Conservation (phyloP, 1,139 yeast species). For the Saccharomyces hybrid region DNA sequence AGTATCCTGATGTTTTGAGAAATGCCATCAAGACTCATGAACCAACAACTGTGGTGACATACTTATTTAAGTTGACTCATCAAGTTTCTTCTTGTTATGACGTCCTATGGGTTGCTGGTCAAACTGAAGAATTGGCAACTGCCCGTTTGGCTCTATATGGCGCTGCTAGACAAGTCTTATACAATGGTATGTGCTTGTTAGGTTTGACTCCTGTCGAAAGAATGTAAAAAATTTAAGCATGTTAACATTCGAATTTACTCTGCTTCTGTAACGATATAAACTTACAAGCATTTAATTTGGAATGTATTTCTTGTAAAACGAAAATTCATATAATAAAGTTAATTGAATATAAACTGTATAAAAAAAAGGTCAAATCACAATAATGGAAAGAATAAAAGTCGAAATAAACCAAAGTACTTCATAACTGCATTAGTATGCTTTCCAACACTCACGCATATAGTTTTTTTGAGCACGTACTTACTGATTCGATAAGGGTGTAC, state of each 20-base stretch:
- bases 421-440: conserved; percentile 17
- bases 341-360: neutral
- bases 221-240: conserved; percentile 48
- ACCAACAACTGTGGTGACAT: conserved; percentile 92
- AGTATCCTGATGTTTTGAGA: conserved; percentile 86
- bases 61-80: conserved; percentile 85
- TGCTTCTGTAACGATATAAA: neutral
- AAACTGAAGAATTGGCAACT: conserved; percentile 74
- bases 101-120: conserved; percentile 96
- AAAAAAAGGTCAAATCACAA: neutral
- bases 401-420: conserved; percentile 32
- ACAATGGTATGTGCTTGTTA: conserved; percentile 84
- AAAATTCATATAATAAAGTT: neutral
- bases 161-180: conserved; percentile 83
- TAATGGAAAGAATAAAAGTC: neutral
- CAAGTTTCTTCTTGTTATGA: conserved; percentile 94
- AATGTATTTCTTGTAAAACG: neutral
- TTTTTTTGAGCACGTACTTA: neutral
- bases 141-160: conserved; percentile 92
- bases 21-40: conserved; percentile 80
- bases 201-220: conserved; percentile 98
- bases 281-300: neutral
- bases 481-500: neutral
- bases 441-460: neutral
- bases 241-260: neutral